Evolutionary conservation across 176 grass and related monocot species (phyloP).

Genomic region (Microstegium vimineum): DNA sequence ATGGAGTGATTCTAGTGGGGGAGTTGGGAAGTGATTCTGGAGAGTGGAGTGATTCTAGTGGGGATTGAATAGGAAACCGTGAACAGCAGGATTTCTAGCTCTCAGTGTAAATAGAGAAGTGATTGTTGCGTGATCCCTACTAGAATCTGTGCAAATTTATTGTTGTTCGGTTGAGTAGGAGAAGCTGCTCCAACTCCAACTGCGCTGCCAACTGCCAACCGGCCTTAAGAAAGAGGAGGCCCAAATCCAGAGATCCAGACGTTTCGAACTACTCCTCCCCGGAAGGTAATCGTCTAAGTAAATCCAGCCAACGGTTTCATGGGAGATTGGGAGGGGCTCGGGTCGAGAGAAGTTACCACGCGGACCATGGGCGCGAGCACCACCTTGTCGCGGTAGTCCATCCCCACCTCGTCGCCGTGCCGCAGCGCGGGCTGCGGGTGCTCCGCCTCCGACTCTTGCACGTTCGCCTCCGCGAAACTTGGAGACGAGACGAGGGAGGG

Average conservation of each 20-base stretch:
- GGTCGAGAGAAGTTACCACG: slow-evolving; percentile 54
- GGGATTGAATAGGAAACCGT: too few species aligned
- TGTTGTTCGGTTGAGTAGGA: too few species aligned
- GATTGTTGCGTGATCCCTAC: too few species aligned
- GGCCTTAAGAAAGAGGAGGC: background rate
- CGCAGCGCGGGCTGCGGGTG: background rate
- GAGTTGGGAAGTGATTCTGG: too few species aligned
- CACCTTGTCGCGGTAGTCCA: slow-evolving; percentile 80
- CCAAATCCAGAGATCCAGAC: background rate
- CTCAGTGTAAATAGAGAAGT: too few species aligned
- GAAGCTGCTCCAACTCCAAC: too few species aligned
- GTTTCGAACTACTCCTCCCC: background rate
- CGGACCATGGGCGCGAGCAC: slow-evolving; percentile 92
- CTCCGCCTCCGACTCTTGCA: background rate
- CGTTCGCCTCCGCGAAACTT: background rate
- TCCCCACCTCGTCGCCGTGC: slow-evolving; percentile 9
- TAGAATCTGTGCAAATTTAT: too few species aligned
- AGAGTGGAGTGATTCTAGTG: too few species aligned
- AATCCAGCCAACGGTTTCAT: background rate
- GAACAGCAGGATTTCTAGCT: too few species aligned
- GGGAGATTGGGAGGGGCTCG: background rate
- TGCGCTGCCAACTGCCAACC: too few species aligned
- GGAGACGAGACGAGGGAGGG: background rate
- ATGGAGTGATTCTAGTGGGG: too few species aligned
- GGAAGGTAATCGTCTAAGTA: background rate